phyloP scores from a whole-genome alignment of 495 filamentous ascomycete species.

The Daldinia loculata region DNA sequence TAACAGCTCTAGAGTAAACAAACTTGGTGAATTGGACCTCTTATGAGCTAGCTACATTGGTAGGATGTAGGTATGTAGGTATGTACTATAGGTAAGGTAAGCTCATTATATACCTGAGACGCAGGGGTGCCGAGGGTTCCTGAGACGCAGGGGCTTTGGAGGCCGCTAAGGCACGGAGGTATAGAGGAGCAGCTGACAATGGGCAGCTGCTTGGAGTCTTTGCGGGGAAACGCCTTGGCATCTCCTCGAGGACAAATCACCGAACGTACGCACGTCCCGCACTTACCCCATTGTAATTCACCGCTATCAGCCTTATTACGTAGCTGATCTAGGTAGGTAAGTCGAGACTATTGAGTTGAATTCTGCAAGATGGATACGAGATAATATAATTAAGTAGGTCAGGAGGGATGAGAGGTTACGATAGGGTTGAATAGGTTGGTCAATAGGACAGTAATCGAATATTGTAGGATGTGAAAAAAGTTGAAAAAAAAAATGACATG shows the following conservation, averaged over 20 bases:
- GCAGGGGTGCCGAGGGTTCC: slow-evolving; percentile 30
- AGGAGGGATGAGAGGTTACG: neutral
- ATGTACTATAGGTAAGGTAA: no score
- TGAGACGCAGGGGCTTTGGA: slow-evolving; percentile 34
- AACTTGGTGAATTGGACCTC: no score
- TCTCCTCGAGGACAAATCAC: slow-evolving; percentile 2
- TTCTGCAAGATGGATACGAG: neutral
- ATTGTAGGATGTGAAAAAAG: neutral
- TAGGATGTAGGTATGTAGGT: no score
- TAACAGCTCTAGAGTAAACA: no score
- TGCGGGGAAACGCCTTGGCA: slow-evolving; percentile 36
- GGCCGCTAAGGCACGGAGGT: slow-evolving; percentile 1
- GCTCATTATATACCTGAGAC: neutral
- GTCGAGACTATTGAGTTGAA: neutral
- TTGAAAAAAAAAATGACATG: slow-evolving; percentile 5
- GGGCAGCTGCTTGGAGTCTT: slow-evolving; percentile 23
- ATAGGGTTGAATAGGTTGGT: neutral
- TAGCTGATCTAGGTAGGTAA: slow-evolving; percentile 8
- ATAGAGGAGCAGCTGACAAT: slow-evolving; percentile 17
- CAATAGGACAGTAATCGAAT: neutral
- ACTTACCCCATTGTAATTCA: slow-evolving; percentile 28
- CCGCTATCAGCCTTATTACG: slow-evolving; percentile 39
- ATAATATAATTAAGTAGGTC: slow-evolving; percentile 5
- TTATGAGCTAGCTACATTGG: no score
- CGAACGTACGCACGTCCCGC: neutral